Evolutionary conservation across 148 eudicot genomes (phyloP).

Genomic region (Camellia lanceoleosa): DNA sequence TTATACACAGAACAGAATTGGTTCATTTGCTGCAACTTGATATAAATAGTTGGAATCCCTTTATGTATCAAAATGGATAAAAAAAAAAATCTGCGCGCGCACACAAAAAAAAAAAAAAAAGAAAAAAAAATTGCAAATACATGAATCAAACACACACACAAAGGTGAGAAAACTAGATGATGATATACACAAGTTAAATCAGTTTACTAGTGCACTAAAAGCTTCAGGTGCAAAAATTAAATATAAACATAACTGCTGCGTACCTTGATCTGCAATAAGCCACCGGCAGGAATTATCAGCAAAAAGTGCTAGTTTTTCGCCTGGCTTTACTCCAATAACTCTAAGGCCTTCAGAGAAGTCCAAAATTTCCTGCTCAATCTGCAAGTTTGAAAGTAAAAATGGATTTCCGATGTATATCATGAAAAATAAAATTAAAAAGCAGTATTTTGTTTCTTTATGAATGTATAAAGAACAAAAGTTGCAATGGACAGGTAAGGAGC

Average conservation of each 20-base stretch:
- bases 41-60: no score
- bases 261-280: conserved; percentile 98
- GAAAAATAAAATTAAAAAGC: background rate
- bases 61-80: no score
- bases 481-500: background rate
- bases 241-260: conserved; percentile 8
- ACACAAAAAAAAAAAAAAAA: background rate
- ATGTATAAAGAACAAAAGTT: background rate
- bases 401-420: conserved; percentile 4
- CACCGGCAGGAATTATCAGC: conserved; percentile 98
- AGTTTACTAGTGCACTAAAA: background rate
- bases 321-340: conserved; percentile 76
- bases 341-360: conserved; percentile 89
- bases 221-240: background rate
- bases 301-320: conserved; percentile 86
- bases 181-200: background rate
- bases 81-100: background rate
- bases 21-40: no score
- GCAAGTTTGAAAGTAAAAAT: conserved; percentile 14
- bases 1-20: no score
- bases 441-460: background rate
- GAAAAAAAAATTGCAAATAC: no score
- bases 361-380: conserved; percentile 91
- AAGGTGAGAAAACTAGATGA: background rate
- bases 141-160: background rate